Conservation (phyloP, 306 rosid species). For the Adenanthera pavonina region DNA sequence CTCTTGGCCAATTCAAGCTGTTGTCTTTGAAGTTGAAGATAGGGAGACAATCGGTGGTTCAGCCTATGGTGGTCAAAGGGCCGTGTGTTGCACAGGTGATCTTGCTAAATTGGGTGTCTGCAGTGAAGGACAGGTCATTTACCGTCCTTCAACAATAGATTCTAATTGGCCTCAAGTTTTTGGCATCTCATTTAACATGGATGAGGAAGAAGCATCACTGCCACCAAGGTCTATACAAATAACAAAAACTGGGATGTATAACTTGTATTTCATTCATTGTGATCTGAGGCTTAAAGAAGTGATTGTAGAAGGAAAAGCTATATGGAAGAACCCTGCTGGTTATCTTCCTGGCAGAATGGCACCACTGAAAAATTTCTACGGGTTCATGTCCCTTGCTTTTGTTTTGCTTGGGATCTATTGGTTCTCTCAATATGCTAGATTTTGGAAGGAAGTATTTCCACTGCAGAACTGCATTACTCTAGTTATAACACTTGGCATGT, state of each 20-base stretch:
- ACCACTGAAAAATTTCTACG: slow-evolving; percentile 84
- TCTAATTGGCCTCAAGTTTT: slow-evolving; percentile 86
- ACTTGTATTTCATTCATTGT: slow-evolving; percentile 94
- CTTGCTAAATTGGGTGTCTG: slow-evolving; percentile 93
- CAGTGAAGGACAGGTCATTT: slow-evolving; percentile 77
- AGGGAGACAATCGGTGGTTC: slow-evolving; percentile 95
- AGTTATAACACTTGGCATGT: slow-evolving; percentile 93
- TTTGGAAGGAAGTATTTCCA: slow-evolving; percentile 87
- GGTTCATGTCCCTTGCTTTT: slow-evolving; percentile 91
- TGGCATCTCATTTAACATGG: slow-evolving; percentile 62
- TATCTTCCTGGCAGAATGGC: slow-evolving; percentile 99
- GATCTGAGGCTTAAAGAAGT: slow-evolving; percentile 73
- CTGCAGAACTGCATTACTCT: slow-evolving; percentile 93
- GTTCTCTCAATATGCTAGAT: slow-evolving; percentile 91
- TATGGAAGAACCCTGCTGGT: slow-evolving; percentile 93
- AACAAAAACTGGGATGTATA: slow-evolving; percentile 91
- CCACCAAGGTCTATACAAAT: slow-evolving; percentile 67
- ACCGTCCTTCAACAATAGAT: slow-evolving; percentile 67
- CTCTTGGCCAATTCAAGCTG: slow-evolving; percentile 74
- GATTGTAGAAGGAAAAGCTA: slow-evolving; percentile 84
- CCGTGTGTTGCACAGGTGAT: slow-evolving; percentile 92
- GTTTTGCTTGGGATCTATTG: slow-evolving; percentile 86
- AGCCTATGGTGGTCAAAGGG: slow-evolving; percentile 98
- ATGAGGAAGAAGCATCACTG: slow-evolving; percentile 60
- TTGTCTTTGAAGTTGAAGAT: slow-evolving; percentile 96